Conservation (phyloP, 441 rosid species). For the Euphorbia corollata region DNA sequence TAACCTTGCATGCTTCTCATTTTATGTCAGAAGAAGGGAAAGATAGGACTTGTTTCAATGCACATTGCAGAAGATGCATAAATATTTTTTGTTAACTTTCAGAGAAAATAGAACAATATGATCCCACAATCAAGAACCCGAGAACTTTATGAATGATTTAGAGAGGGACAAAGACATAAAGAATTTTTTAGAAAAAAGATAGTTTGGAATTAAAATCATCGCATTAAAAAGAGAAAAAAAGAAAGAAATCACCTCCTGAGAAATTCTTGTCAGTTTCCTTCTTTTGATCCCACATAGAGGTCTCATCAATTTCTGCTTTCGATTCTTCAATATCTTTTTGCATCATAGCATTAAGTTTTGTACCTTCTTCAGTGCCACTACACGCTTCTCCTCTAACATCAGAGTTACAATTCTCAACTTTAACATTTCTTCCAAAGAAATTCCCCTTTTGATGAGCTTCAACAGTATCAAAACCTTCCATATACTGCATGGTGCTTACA, state of each 20-base stretch:
- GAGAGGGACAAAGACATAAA: background rate
- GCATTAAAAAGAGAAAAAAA: background rate
- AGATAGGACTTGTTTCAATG: background rate
- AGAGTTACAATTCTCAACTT: conserved; percentile 40
- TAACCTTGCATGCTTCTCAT: conserved; percentile 1
- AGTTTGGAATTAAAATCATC: background rate
- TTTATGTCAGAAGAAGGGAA: background rate
- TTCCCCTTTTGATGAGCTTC: conserved; percentile 53
- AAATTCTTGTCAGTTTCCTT: conserved; percentile 46
- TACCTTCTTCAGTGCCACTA: conserved; percentile 60
- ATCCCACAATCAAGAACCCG: background rate
- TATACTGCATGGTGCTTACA: conserved; percentile 29
- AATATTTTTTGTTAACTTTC: background rate
- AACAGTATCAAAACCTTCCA: conserved; percentile 57
- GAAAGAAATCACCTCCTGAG: conserved; percentile 45
- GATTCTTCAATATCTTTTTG: conserved; percentile 39
- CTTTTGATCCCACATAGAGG: conserved; percentile 34
- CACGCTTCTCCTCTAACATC: conserved; percentile 81
- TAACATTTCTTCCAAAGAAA: conserved; percentile 45
- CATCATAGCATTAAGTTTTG: conserved; percentile 29
- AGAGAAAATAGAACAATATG: background rate
- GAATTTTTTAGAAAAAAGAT: too few relatives aligned
- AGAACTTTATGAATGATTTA: background rate
- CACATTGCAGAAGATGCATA: background rate
- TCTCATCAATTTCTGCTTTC: conserved; percentile 35